Conservation (phyloP, 768 basidiomycete species). For the Psilocybe cubensis region DNA sequence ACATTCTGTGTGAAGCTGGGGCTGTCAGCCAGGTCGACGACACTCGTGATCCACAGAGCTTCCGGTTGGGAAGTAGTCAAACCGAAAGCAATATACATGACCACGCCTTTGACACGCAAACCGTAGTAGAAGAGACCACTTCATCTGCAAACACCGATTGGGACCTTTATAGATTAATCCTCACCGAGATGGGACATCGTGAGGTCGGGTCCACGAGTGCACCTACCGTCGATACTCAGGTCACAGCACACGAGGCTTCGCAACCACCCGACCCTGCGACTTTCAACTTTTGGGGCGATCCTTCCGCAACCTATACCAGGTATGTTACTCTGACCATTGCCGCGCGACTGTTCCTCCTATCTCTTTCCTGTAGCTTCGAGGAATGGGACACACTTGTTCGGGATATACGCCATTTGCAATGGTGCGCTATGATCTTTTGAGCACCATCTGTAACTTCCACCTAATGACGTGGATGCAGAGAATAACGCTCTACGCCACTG, state of each 20-base stretch:
- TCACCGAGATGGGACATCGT: not conserved
- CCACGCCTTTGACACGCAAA: too few relatives aligned
- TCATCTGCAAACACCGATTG: not conserved
- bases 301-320: not conserved
- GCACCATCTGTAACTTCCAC: too few relatives aligned
- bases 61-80: not conserved
- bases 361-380: not conserved
- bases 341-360: not conserved
- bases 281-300: not conserved
- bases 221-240: not conserved
- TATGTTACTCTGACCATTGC: not conserved
- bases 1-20: not conserved
- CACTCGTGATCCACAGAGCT: not conserved
- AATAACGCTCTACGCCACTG: too few relatives aligned
- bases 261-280: not conserved
- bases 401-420: not conserved
- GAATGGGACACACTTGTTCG: not conserved
- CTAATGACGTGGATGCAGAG: too few relatives aligned
- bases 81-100: too few relatives aligned
- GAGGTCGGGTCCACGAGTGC: not conserved
- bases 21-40: not conserved
- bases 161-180: not conserved
- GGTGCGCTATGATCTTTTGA: too few relatives aligned
- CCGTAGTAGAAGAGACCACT: too few relatives aligned
- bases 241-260: not conserved